Percentiles rank a stretch among this genome's conserved stretches.
Evolutionary conservation across 2,329 filamentous ascomycete genomes (phyloP).

Genomic region (Sporothrix pallida): DNA sequence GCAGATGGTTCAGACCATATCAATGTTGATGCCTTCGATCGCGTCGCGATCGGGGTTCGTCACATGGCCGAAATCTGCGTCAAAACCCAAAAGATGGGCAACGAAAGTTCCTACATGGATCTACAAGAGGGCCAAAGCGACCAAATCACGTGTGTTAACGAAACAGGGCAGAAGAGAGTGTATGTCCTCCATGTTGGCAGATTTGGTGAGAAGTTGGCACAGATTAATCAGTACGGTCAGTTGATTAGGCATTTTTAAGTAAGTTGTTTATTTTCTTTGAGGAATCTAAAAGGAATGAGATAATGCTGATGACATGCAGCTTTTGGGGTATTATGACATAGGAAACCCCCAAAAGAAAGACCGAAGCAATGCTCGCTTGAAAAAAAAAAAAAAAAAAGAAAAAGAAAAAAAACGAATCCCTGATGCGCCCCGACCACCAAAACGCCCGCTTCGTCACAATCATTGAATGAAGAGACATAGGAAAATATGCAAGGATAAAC

Average conservation of each 20-base stretch:
- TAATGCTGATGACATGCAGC: not conserved
- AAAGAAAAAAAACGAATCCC: not conserved
- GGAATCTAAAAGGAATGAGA: not conserved
- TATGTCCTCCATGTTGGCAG: not conserved
- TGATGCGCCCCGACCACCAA: not conserved
- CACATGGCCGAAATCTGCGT: not conserved
- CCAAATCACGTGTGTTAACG: not conserved
- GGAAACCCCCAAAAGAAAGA: not conserved
- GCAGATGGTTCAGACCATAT: not conserved
- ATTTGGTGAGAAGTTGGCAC: not conserved
- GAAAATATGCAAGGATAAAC: not conserved
- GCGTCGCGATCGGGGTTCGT: not conserved
- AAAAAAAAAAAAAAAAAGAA: conserved; percentile 5
- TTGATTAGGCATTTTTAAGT: not conserved
- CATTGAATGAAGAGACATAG: not conserved
- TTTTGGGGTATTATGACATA: conserved; percentile 2
- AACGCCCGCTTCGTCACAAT: conserved; percentile 5
- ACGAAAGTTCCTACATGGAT: not conserved
- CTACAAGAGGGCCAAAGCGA: not conserved
- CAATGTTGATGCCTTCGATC: not conserved
- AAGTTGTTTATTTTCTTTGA: not conserved
- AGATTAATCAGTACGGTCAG: not conserved
- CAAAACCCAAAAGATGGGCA: not conserved
- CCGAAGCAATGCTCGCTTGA: not conserved
- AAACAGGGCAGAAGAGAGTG: not conserved